These are phyloP conservation scores for Acer campestre DNA, from an alignment of 345 rosid species.

Conservation along the genomic window DNA sequence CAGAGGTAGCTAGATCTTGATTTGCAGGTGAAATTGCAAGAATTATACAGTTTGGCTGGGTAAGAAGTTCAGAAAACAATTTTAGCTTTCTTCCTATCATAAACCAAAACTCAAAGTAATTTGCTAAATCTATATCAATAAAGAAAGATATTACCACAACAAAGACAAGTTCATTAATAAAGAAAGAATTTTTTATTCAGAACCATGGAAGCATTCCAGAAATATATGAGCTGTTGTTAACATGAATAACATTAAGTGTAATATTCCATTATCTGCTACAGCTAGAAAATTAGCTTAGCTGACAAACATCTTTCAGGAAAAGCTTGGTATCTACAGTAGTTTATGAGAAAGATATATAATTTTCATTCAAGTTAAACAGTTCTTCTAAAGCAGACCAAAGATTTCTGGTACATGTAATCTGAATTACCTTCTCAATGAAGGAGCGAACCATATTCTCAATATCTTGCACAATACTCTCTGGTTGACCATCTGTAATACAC, in stretches of 20 bases:
- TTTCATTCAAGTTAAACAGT: slow-evolving; percentile 8
- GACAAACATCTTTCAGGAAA: background rate
- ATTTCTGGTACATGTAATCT: background rate
- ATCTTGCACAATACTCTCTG: slow-evolving; percentile 90
- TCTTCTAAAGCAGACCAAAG: background rate
- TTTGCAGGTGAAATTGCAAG: slow-evolving; percentile 99
- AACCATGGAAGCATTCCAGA: background rate
- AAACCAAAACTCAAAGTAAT: background rate
- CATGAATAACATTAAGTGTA: background rate
- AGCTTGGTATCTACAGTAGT: background rate
- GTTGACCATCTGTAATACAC: slow-evolving; percentile 83
- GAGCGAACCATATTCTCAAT: slow-evolving; percentile 99
- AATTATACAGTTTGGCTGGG: slow-evolving; percentile 95
- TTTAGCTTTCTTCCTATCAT: slow-evolving; percentile 11
- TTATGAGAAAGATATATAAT: background rate
- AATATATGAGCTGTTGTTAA: background rate
- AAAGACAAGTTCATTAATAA: background rate
- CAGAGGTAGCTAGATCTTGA: slow-evolving; percentile 99
- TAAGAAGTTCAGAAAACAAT: slow-evolving; percentile 22
- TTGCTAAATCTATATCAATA: too few species aligned
- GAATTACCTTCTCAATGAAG: slow-evolving; percentile 90
- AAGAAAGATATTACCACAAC: background rate
- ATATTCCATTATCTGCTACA: background rate
- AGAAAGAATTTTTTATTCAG: background rate
- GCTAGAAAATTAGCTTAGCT: background rate